phyloP scores from a whole-genome alignment of 164 flowering plant genomes.

The Paratinospora sagittata region DNA sequence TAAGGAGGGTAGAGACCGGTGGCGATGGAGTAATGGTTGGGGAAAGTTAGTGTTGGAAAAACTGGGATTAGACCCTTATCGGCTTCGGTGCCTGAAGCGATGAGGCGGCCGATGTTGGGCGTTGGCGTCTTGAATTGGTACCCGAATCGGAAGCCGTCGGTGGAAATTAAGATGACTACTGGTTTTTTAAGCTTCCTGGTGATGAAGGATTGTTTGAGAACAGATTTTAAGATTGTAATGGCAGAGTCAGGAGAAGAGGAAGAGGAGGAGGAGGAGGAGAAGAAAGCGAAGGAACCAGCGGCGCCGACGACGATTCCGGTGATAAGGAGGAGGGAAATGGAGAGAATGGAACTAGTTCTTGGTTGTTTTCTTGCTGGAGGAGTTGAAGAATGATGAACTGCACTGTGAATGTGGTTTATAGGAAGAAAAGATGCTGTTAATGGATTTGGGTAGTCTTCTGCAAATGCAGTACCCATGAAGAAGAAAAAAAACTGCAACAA shows the following conservation, averaged over 20 bases:
- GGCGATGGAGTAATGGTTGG: constrained; percentile 88
- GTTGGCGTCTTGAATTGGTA: constrained; percentile 5
- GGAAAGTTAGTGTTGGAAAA: constrained; percentile 48
- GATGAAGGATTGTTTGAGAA: neutral
- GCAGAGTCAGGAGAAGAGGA: neutral
- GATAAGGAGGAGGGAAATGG: neutral
- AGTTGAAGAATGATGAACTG: neutral
- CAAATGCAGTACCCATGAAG: no score
- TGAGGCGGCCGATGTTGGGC: neutral
- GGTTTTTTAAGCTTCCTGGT: neutral
- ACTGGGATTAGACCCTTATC: neutral
- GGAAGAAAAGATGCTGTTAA: neutral
- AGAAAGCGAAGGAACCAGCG: neutral
- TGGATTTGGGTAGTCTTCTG: no score
- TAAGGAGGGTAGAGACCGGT: constrained; percentile 86
- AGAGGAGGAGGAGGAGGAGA: neutral
- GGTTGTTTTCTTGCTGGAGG: neutral
- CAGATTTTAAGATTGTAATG: neutral
- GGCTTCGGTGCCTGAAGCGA: neutral
- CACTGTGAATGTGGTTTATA: neutral
- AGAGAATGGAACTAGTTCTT: neutral
- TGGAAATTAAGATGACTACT: neutral
- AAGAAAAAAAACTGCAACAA: no score
- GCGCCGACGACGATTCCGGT: neutral
- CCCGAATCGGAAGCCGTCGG: constrained; percentile 2